Base-by-base conservation (phyloP, 305 asterid species). In the Striga hermonthica region DNA sequence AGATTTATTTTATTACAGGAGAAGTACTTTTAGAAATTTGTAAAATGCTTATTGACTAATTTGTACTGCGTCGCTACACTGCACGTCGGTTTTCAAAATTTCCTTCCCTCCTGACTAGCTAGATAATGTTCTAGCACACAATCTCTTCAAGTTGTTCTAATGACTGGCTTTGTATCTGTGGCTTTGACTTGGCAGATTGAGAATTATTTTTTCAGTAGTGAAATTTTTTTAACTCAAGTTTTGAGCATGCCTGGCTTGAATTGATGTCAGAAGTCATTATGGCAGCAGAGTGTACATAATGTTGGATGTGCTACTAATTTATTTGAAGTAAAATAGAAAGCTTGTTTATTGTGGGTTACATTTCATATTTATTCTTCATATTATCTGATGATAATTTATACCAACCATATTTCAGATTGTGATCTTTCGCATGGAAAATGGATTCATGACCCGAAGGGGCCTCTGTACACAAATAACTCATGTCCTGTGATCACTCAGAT, bases 401-500 rank as follows among this genome's bases (percentile, higher is more conserved):
- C 55, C 28, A 52, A 62, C 41, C 43, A 15, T 66, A 55, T 76
- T 79, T 63, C 87, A 92, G 98, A 83, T 59, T 93, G 98, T 64
- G 84, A 90, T 82, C 91, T 93, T 40, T 84, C 83, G 73, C 78
- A 78, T 55, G 98, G 98, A 49, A 85, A 81, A 77, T 93, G 98
- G 98, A 74, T 86, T 45, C 71, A 83, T 69, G 97, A 88, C 68
- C 39, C 74, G 49, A 36, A 78, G 4, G 96, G 96, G 68, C 90
- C 97, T 15, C 72, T 90, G 77, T 93, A 93, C 85, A 74, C 81
- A 67, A 88, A 86, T 62, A 78, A 84, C 80, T 81, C 98, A 16
- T 92, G 98, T 31, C 97, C 97, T 11, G 82, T 90, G 56, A 74
- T 90, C 71, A 78, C 95, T 53, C 97, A 86, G 84, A 84, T 83